Conservation (phyloP, 1,284 basidiomycete species). For the Grifola frondosa region DNA sequence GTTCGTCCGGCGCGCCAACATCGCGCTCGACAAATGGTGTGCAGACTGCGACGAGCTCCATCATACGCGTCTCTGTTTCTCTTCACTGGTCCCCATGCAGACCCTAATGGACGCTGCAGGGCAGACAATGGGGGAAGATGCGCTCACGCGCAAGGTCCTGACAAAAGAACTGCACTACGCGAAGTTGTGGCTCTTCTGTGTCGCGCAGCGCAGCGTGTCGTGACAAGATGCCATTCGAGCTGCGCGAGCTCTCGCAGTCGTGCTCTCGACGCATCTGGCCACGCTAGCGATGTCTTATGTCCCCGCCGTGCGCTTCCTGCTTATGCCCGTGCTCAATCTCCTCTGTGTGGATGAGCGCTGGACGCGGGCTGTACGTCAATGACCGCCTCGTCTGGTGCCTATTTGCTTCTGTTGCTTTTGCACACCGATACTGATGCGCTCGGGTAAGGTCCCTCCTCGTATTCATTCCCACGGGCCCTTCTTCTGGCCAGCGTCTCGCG, state of each 20-base stretch:
- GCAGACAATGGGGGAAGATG: no score
- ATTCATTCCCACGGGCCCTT: conserved; percentile 27
- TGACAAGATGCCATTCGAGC: conserved; percentile 92
- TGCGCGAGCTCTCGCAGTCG: conserved; percentile 64
- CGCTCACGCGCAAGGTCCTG: no score
- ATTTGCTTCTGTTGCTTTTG: not conserved
- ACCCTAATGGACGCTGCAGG: no score
- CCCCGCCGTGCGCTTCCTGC: conserved; percentile 23
- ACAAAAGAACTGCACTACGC: no score
- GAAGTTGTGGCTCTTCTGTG: conserved; percentile 89
- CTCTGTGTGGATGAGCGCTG: conserved; percentile 26
- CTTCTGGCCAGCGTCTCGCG: conserved; percentile 26
- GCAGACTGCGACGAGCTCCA: no score
- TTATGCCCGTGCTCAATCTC: conserved; percentile 25
- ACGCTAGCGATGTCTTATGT: conserved; percentile 14
- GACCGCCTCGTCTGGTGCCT: conserved; percentile 30
- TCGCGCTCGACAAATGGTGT: no score
- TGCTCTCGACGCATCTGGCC: conserved; percentile 18
- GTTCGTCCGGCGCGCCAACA: no score
- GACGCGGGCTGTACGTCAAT: conserved; percentile 22
- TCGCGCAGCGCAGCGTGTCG: conserved; percentile 86
- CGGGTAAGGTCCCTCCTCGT: conserved; percentile 23
- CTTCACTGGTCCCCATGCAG: no score
- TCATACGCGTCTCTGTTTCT: no score
- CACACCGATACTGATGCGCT: not conserved